Base-by-base conservation (phyloP, 2,329 filamentous ascomycete species). In the Neocatenulostroma microsporum region DNA sequence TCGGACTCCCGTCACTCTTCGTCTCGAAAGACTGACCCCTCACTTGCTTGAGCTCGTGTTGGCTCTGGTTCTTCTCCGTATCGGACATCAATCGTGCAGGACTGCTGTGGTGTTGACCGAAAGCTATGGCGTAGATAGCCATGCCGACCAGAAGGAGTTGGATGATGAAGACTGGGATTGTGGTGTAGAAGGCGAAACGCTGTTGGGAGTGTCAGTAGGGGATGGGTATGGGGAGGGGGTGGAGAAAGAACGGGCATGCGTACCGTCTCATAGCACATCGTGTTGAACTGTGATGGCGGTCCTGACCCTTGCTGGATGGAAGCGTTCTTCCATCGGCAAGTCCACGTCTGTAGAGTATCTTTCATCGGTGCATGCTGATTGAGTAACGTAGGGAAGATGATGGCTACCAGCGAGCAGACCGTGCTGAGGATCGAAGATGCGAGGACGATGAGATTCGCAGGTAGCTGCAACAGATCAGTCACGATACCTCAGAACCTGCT, bases 151-250 rank as follows among this genome's bases (percentile, higher is more conserved):
- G 42, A 2, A 49, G 25, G 33, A 58, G 41, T 27, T 68, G 56
- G 29, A 68, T 30, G 28, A 68, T 33, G 41, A 68, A 62, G 13
- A 62, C 49, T 0, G 60, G 54, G 15, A 68, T 57, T 1, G 62
- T 63, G 15, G 62, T 61, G 44, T 62, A 67, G 28, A 64, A 58
- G 11, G 66, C 62, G 50, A 69, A 68, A 44, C 58, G 59, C 60
- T 63, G 40, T 2, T 6, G n/a, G 18, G 4, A 17, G 4, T 10
- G n/a, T 26, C 21, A 39, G 10, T 30, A n/a, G 19, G 14, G 21
- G 21, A 21, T 10, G 40, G 25, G 18, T 27, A 12, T 30, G 17
- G 26, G n/a, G n/a, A n/a, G 32, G 19, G 21, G 12, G 6, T 21
- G 19, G 19, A 31, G 36, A 31, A 26, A 9, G 10, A n/a, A 11